phyloP scores from a whole-genome alignment of 2,329 filamentous ascomycete species.

The Diatrype stigma region DNA sequence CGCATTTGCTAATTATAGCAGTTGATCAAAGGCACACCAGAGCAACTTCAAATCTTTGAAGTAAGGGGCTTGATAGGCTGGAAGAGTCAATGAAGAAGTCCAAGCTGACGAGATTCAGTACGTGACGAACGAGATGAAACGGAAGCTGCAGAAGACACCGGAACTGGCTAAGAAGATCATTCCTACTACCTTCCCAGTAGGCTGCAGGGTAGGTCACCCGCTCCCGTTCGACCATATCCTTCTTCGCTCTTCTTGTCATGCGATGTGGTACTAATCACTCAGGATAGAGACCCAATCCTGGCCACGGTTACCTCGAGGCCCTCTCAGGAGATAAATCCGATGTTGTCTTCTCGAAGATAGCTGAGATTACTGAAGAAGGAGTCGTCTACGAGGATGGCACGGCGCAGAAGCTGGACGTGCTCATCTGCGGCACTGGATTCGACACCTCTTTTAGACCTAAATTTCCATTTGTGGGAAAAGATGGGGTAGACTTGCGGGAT shows the following conservation, averaged over 20 bases:
- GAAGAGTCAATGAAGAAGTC: too few relatives aligned
- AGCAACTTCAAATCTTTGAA: too few relatives aligned
- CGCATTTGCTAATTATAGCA: too few relatives aligned
- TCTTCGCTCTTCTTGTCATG: too few relatives aligned
- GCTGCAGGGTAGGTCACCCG: too few relatives aligned
- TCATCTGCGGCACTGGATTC: conserved; percentile 31
- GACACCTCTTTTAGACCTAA: conserved; percentile 15
- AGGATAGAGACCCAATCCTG: conserved; percentile 28
- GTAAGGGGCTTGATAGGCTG: too few relatives aligned
- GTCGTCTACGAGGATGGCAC: conserved; percentile 21
- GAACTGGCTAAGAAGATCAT: conserved; percentile 41
- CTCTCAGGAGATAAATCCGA: conserved; percentile 20
- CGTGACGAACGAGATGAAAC: conserved; percentile 38
- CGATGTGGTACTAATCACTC: too few relatives aligned
- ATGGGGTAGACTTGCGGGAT: conserved; percentile 42
- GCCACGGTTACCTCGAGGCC: conserved; percentile 27
- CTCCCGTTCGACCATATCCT: too few relatives aligned
- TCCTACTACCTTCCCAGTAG: conserved; percentile 27
- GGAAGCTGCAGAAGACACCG: conserved; percentile 35
- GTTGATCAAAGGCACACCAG: too few relatives aligned
- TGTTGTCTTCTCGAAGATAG: conserved; percentile 15
- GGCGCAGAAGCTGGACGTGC: conserved; percentile 24
- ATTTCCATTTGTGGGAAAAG: conserved; percentile 42
- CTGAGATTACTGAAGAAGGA: conserved; percentile 20
- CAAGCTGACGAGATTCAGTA: too few relatives aligned